Percentiles rank a stretch among this genome's conserved stretches.
Evolutionary conservation across 306 rosid species (phyloP).

Genomic region (Morella rubra): DNA sequence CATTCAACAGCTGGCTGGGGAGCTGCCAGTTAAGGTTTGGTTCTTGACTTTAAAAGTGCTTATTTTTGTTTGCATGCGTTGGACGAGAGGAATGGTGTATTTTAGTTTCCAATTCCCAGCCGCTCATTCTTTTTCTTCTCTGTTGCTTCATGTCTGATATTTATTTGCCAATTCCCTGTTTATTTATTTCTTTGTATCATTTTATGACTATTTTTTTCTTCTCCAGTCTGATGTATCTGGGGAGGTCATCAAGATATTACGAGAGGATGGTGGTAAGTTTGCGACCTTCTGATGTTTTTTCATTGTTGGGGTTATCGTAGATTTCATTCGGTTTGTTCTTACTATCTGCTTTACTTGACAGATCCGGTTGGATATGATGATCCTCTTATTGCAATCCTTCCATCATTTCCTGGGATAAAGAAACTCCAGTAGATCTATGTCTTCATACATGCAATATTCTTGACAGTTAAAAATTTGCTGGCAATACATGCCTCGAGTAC

Average conservation of each 20-base stretch:
- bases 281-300: not conserved
- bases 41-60: slow-evolving; percentile 12
- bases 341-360: slow-evolving; percentile 29
- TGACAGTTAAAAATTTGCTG: not conserved
- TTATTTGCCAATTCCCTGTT: not conserved
- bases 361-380: slow-evolving; percentile 94
- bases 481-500: not conserved
- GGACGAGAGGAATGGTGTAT: not conserved
- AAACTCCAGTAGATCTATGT: slow-evolving; percentile 59
- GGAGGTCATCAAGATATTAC: slow-evolving; percentile 80
- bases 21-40: slow-evolving; percentile 79
- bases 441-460: not conserved
- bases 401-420: slow-evolving; percentile 88
- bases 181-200: slow-evolving; percentile 7
- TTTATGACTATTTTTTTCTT: not conserved
- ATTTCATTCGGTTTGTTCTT: not conserved
- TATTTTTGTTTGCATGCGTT: not conserved
- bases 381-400: slow-evolving; percentile 74
- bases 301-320: not conserved
- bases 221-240: slow-evolving; percentile 77
- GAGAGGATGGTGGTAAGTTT: slow-evolving; percentile 79
- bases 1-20: slow-evolving; percentile 81
- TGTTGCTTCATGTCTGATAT: not conserved
- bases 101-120: not conserved
- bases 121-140: not conserved